Base-by-base conservation (phyloP, 306 rosid genomes). In the Ceratonia siliqua region DNA sequence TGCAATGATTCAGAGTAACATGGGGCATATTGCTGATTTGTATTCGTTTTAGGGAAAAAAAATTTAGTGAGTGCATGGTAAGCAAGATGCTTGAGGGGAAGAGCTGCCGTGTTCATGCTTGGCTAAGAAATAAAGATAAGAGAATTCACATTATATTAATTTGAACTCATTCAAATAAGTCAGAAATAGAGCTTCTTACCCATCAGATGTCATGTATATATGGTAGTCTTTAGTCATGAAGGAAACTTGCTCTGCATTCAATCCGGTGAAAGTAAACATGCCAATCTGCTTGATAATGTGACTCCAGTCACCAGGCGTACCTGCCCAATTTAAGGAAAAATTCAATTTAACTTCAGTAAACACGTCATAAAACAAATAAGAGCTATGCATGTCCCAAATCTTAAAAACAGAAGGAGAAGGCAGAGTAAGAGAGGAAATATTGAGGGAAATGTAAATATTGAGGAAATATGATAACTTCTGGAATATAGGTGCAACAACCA, bases 271-370 rank as follows among this genome's bases (percentile, higher is more conserved):
- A 12, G 97, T 94, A 75, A 91, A 94, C 98, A 91, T 94, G 55
- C 97, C 98, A 53, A 94, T 94, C 88, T 91, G 97, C 82, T 91
- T 94, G 89, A 91, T 87, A 55, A 94, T 94, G 85, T 94, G 97
- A 75, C 96, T 91, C 98, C 98, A 94, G 76, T 94, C 97, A 72
- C 98, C 98, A 10, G 97, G 97, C 20, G 98, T 91, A 70, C 91
- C 98, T 94, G 84, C 24, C 62, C 74, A 75, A 74, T 68, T 59
- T 48, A 32, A 50, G 38, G 14, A 42, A 61, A 24, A 70, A 65
- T 39, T 70, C 24, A 72, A 64, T 24, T 46, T 10, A 53, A 28
- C 48, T 28, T 21, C 8, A 35, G 17, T 5, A 61, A 17, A 46
- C 42, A 41, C 33, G 72, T 39, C 6, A 3, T 48, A 56, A 13